phyloP scores from a whole-genome alignment of 139 green algal genomes.

The Diplosphaera chodatii region DNA sequence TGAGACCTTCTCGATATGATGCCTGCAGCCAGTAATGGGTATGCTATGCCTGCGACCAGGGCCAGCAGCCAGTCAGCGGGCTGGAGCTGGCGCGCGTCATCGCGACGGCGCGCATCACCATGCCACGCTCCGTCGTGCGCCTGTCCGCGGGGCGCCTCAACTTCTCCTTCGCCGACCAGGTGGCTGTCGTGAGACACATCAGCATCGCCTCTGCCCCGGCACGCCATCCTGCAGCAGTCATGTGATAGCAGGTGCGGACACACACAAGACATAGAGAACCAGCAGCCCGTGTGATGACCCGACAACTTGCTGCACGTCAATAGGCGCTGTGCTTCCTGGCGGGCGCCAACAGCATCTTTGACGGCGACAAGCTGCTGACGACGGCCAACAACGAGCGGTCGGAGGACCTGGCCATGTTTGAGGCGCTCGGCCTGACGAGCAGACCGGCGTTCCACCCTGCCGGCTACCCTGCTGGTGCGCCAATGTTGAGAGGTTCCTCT shows the following conservation, averaged over 20 bases:
- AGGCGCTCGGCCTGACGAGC: slow-evolving; percentile 64
- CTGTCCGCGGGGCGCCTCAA: slow-evolving; percentile 78
- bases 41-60: slow-evolving; percentile 15
- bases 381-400: slow-evolving; percentile 90
- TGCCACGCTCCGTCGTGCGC: slow-evolving; percentile 87
- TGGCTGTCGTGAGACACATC: slow-evolving; percentile 4
- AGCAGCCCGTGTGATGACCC: too few species aligned
- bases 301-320: too few species aligned
- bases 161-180: slow-evolving; percentile 46
- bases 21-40: slow-evolving; percentile 10
- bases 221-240: too few species aligned
- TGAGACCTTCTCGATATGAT: neutral
- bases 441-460: slow-evolving; percentile 72
- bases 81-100: slow-evolving; percentile 81
- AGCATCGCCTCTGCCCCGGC: too few species aligned
- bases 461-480: slow-evolving; percentile 52
- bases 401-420: slow-evolving; percentile 73
- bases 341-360: slow-evolving; percentile 97
- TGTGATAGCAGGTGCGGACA: too few species aligned
- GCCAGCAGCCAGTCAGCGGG: slow-evolving; percentile 36
- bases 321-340: slow-evolving; percentile 96
- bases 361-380: slow-evolving; percentile 96
- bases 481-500: neutral
- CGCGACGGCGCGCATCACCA: slow-evolving; percentile 89
- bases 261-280: too few species aligned